Evolutionary conservation across 2,329 filamentous ascomycete species (phyloP).

Genomic region (Mycosphaerella sp.): DNA sequence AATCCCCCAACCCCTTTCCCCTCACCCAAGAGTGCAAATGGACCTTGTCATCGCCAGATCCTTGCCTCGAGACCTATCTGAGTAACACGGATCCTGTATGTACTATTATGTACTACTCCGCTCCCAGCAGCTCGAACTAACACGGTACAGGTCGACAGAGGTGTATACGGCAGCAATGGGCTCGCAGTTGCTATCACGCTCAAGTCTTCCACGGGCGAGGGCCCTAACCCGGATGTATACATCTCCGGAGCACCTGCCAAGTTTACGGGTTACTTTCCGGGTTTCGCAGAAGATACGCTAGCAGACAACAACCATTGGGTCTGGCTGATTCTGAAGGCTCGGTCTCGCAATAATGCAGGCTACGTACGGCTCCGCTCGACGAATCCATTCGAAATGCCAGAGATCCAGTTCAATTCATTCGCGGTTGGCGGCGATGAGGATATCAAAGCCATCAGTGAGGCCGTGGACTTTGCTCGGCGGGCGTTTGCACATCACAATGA

Average conservation of each 20-base stretch:
- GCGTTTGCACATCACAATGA: conserved; percentile 25
- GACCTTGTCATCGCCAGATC: conserved; percentile 3
- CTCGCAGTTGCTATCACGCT: conserved; percentile 45
- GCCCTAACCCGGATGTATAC: conserved; percentile 48
- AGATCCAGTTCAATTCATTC: conserved; percentile 56
- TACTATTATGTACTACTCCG: neutral
- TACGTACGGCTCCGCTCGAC: conserved; percentile 54
- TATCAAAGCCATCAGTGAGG: conserved; percentile 49
- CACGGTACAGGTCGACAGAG: conserved; percentile 27
- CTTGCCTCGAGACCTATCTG: conserved; percentile 3
- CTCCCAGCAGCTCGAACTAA: neutral
- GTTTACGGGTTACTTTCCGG: conserved; percentile 51
- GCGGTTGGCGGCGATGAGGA: conserved; percentile 37
- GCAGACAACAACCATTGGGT: conserved; percentile 41
- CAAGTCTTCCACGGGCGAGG: conserved; percentile 35
- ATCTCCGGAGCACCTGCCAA: conserved; percentile 49
- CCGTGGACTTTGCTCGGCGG: conserved; percentile 46
- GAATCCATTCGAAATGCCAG: conserved; percentile 57
- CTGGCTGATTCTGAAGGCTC: conserved; percentile 55
- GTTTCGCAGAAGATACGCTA: conserved; percentile 43
- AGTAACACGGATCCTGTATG: neutral
- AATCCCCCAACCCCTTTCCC: conserved; percentile 33
- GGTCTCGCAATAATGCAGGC: conserved; percentile 59
- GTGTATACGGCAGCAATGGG: conserved; percentile 46
- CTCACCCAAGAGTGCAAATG: conserved; percentile 38